Percentiles rank a stretch among this genome's conserved stretches.
Evolutionary conservation across 352 stramenopile species (phyloP).

Genomic region (Pythium apleroticum): DNA sequence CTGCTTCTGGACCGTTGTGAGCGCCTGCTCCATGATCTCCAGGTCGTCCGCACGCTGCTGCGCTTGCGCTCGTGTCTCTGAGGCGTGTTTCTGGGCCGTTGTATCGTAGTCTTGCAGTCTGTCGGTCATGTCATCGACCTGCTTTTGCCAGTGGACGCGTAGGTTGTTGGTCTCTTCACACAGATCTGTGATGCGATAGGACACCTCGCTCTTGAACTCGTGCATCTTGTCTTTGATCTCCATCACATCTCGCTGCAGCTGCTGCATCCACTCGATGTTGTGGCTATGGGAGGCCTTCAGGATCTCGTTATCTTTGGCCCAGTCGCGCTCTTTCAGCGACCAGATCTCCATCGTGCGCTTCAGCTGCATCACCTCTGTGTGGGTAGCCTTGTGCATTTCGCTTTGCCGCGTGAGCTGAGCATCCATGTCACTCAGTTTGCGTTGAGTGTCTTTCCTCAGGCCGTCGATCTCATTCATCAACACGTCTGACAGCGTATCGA

Average conservation of each 20-base stretch:
- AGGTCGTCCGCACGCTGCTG: slow-evolving; percentile 70
- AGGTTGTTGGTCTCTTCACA: slow-evolving; percentile 68
- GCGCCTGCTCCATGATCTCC: slow-evolving; percentile 72
- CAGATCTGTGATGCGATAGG: slow-evolving; percentile 50
- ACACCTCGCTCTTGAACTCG: slow-evolving; percentile 59
- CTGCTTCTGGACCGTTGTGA: slow-evolving; percentile 67
- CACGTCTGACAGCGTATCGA: slow-evolving; percentile 81
- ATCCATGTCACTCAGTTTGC: slow-evolving; percentile 59
- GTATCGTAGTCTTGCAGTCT: slow-evolving; percentile 57
- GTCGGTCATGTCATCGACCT: slow-evolving; percentile 64
- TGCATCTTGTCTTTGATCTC: slow-evolving; percentile 77
- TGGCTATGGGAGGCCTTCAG: slow-evolving; percentile 79
- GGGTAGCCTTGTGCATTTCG: slow-evolving; percentile 60
- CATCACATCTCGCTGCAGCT: slow-evolving; percentile 79
- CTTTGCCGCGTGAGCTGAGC: slow-evolving; percentile 52
- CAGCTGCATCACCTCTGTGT: slow-evolving; percentile 67
- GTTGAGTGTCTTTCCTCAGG: slow-evolving; percentile 65
- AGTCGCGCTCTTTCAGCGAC: slow-evolving; percentile 79
- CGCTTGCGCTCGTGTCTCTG: slow-evolving; percentile 38
- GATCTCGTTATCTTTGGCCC: slow-evolving; percentile 86
- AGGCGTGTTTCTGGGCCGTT: slow-evolving; percentile 39
- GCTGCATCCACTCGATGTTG: slow-evolving; percentile 87
- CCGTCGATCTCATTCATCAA: slow-evolving; percentile 72
- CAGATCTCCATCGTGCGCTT: slow-evolving; percentile 81
- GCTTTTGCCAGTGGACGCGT: slow-evolving; percentile 67